Percentiles rank a stretch among this genome's conserved stretches.
Evolutionary conservation across 2,329 filamentous ascomycete genomes (phyloP).

Genomic region (Fusarium sterilihyphosum): DNA sequence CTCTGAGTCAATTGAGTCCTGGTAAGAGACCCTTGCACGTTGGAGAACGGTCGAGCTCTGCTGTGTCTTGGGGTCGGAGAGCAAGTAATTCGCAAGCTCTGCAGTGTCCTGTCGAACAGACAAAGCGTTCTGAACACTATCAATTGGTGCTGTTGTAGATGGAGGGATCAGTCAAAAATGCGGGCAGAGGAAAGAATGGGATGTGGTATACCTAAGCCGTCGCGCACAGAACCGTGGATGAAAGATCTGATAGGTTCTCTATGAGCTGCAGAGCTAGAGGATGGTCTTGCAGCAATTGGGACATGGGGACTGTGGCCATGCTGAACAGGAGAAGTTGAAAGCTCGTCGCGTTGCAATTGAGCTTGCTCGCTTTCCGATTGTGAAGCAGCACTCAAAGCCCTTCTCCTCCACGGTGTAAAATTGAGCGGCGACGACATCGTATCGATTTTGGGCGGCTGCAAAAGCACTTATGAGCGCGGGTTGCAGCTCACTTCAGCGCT

Average conservation of each 20-base stretch:
- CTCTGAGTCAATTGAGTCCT: slow-evolving; percentile 42
- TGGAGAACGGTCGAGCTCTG: slow-evolving; percentile 59
- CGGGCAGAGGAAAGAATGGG: background rate
- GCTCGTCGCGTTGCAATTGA: slow-evolving; percentile 42
- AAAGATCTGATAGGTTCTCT: slow-evolving; percentile 78
- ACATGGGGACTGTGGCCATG: slow-evolving; percentile 23
- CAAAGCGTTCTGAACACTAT: slow-evolving; percentile 78
- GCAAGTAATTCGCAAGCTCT: slow-evolving; percentile 83
- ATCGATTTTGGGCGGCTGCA: slow-evolving; percentile 18
- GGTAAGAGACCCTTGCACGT: slow-evolving; percentile 44
- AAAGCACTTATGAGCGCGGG: slow-evolving; percentile 30
- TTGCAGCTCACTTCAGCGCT: slow-evolving; percentile 27
- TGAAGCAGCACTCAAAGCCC: slow-evolving; percentile 51
- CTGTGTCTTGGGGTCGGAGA: slow-evolving; percentile 68
- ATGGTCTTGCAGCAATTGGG: slow-evolving; percentile 49
- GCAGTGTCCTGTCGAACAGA: slow-evolving; percentile 88
- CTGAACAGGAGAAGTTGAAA: slow-evolving; percentile 36
- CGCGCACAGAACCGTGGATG: slow-evolving; percentile 72
- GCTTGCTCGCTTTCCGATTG: slow-evolving; percentile 42
- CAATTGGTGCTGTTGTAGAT: slow-evolving; percentile 59
- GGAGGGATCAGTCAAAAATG: background rate
- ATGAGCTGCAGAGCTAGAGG: slow-evolving; percentile 54
- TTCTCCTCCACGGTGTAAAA: slow-evolving; percentile 61
- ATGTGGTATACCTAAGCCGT: slow-evolving; percentile 62
- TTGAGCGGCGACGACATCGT: slow-evolving; percentile 59